Percentiles rank a stretch among this genome's conserved stretches.
These are phyloP conservation scores for Chlorella variabilis DNA, from an alignment of 163 green algal species.

Conservation along the genomic window DNA sequence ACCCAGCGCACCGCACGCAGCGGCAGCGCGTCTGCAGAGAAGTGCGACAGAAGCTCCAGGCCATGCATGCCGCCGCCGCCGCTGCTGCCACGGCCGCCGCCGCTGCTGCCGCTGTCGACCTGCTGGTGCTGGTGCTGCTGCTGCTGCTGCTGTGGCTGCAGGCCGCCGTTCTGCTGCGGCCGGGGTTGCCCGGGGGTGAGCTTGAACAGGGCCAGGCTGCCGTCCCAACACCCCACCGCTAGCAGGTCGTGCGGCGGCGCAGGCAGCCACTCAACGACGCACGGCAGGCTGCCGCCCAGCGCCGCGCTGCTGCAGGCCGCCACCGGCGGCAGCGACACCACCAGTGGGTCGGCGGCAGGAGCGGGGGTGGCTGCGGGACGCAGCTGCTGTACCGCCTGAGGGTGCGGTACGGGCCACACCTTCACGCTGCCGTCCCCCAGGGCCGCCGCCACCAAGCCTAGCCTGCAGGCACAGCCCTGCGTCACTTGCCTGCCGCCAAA, in stretches of 20 bases:
- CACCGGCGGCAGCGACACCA: slow-evolving; percentile 21
- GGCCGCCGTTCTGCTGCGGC: not conserved
- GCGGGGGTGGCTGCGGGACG: not conserved
- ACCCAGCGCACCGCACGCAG: slow-evolving; percentile 46
- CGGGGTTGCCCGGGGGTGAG: slow-evolving; percentile 2
- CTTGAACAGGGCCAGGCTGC: slow-evolving; percentile 45
- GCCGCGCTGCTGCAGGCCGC: not conserved
- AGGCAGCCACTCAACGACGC: slow-evolving; percentile 56
- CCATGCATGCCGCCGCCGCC: not conserved
- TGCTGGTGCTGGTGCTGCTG: not conserved
- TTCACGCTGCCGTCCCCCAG: slow-evolving; percentile 52
- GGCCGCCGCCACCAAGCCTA: slow-evolving; percentile 55
- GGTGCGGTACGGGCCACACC: slow-evolving; percentile 47
- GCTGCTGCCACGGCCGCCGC: not conserved
- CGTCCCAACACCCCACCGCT: slow-evolving; percentile 58
- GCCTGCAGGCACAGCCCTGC: slow-evolving; percentile 30
- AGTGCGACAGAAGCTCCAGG: slow-evolving; percentile 45
- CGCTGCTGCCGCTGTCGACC: not conserved
- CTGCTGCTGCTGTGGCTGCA: slow-evolving; percentile 8
- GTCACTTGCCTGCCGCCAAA: too few species aligned
- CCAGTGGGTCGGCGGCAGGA: not conserved
- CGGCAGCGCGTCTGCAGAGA: slow-evolving; percentile 32
- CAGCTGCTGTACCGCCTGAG: not conserved
- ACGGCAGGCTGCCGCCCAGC: slow-evolving; percentile 43
- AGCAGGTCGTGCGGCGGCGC: slow-evolving; percentile 53